Percentiles rank a stretch among this genome's conserved stretches.
Evolutionary conservation across 331 rosid species (phyloP).

Genomic region (Malus hybrid): DNA sequence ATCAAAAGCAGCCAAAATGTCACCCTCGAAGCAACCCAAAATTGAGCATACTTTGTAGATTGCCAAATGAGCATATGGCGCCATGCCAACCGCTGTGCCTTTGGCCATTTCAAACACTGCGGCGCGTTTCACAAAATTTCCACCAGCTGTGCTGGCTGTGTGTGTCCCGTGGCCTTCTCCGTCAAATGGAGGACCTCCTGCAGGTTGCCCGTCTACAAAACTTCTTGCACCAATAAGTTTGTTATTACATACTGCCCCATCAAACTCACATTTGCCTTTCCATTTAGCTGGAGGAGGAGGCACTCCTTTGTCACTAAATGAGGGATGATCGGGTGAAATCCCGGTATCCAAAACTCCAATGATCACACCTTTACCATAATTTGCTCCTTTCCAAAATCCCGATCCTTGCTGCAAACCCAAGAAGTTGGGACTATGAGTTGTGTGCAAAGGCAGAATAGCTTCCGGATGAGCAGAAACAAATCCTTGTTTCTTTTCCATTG

Average conservation of each 20-base stretch:
- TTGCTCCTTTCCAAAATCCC: constrained; percentile 44
- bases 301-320: constrained; percentile 33
- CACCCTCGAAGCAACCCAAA: constrained; percentile 23
- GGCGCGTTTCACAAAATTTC: constrained; percentile 35
- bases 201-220: background rate
- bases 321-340: constrained; percentile 47
- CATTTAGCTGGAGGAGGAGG: constrained; percentile 47
- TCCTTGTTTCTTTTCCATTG: constrained; percentile 36
- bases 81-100: constrained; percentile 64
- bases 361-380: constrained; percentile 50
- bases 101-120: constrained; percentile 39
- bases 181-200: constrained; percentile 26
- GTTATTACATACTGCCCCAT: constrained; percentile 39
- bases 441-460: constrained; percentile 37
- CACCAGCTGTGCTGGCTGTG: constrained; percentile 58
- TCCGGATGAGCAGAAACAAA: constrained; percentile 33
- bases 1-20: constrained; percentile 38
- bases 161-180: constrained; percentile 75
- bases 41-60: constrained; percentile 44
- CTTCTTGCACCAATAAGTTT: constrained; percentile 30
- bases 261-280: constrained; percentile 63
- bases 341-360: constrained; percentile 67
- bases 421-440: constrained; percentile 60
- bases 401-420: constrained; percentile 41
- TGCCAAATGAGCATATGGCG: constrained; percentile 64